A percentile compares a stretch with the other conserved stretches of the same genome.
Evolutionary conservation across 1,284 basidiomycete genomes (phyloP).

Genomic region (Rhizoctonia solani): DNA sequence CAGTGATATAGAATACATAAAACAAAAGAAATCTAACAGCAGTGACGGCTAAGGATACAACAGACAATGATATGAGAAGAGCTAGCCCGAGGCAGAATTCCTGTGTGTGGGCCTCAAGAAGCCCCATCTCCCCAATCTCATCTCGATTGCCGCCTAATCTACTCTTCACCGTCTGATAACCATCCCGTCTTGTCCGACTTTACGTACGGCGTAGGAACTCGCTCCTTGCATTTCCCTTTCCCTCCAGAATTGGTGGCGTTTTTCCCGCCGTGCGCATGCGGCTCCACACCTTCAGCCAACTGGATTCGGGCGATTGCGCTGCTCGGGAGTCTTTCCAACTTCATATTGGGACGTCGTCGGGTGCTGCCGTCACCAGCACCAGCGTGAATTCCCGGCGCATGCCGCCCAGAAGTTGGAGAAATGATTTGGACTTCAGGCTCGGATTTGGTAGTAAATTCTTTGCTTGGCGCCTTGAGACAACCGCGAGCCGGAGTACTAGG

Average conservation of each 20-base stretch:
- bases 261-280: neutral
- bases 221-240: conserved; percentile 8
- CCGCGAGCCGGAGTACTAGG: conserved; percentile 8
- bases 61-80: neutral
- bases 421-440: neutral
- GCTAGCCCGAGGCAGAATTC: conserved; percentile 1
- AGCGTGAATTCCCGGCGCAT: neutral
- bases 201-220: conserved; percentile 27
- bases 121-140: conserved; percentile 2
- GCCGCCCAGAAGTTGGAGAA: neutral
- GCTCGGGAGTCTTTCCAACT: conserved; percentile 22
- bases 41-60: conserved; percentile 30
- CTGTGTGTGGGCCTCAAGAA: conserved; percentile 1
- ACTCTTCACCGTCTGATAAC: conserved; percentile 23
- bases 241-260: neutral
- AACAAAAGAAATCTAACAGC: neutral
- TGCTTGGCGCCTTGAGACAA: conserved; percentile 21
- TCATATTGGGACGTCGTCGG: conserved; percentile 27
- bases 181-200: conserved; percentile 24
- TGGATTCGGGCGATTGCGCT: conserved; percentile 26
- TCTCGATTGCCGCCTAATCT: too few relatives aligned
- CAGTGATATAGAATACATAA: conserved; percentile 8
- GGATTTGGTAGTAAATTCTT: conserved; percentile 6
- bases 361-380: too few relatives aligned
- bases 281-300: conserved; percentile 12